Evolutionary conservation across 140 eudicot species (phyloP).

Genomic region (Artemisia princeps): DNA sequence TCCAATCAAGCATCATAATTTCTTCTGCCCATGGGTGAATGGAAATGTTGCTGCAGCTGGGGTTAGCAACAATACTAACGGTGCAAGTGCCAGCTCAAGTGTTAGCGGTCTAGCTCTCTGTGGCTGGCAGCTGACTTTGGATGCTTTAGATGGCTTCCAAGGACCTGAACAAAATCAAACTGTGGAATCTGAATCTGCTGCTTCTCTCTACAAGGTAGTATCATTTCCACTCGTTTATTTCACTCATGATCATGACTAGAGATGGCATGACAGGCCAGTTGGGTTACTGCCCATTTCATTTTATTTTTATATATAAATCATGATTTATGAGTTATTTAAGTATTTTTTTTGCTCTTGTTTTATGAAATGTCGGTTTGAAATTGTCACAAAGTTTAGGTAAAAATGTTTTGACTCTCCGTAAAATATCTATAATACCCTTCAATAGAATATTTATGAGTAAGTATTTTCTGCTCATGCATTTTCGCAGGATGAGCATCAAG

Average conservation of each 20-base stretch:
- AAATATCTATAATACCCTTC: too few relatives aligned
- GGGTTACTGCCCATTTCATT: not conserved
- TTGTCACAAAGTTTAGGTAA: too few relatives aligned
- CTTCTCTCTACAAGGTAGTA: conserved; percentile 75
- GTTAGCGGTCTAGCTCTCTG: conserved; percentile 67
- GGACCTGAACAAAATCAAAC: conserved; percentile 68
- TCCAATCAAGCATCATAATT: conserved; percentile 87
- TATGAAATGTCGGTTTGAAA: too few relatives aligned
- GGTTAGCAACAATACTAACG: conserved; percentile 40
- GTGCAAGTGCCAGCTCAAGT: conserved; percentile 42
- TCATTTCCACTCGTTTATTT: not conserved
- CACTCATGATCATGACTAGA: not conserved
- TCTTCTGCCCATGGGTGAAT: conserved; percentile 94
- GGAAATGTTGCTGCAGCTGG: conserved; percentile 99
- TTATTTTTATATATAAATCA: not conserved
- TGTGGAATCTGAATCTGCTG: conserved; percentile 94
- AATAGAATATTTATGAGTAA: not conserved
- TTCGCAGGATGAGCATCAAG: conserved; percentile 74
- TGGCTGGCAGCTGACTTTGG: conserved; percentile 97
- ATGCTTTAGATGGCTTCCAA: conserved; percentile 85
- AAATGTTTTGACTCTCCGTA: too few relatives aligned
- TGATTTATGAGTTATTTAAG: not conserved
- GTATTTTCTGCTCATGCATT: not conserved
- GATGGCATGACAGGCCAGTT: not conserved
- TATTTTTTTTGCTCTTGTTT: not conserved